A percentile compares a stretch with the other conserved stretches of the same genome.
These are phyloP conservation scores for Phytophthora foliorum DNA, from an alignment of 352 stramenopile species.

Conservation along the genomic window DNA sequence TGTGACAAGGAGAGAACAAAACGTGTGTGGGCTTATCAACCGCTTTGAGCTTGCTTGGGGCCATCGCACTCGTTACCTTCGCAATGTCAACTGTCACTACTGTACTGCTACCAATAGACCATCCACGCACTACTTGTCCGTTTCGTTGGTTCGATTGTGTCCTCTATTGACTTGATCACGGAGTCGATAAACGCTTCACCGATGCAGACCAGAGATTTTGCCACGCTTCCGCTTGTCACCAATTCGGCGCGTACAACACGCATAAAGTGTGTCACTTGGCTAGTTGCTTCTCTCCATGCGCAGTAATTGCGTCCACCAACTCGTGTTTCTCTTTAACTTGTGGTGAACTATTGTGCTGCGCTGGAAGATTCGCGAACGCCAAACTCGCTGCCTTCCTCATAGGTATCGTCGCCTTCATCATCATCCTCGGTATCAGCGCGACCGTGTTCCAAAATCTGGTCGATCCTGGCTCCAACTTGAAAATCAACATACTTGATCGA, in stretches of 20 bases:
- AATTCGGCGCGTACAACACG: conserved; percentile 47
- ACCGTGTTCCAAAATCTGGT: not conserved
- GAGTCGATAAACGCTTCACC: conserved; percentile 55
- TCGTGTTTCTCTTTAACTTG: conserved; percentile 41
- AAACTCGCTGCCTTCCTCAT: conserved; percentile 22
- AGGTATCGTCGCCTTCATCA: conserved; percentile 38
- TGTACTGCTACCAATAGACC: too few species aligned
- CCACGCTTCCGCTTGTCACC: conserved; percentile 47
- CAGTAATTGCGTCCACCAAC: conserved; percentile 54
- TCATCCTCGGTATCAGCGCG: conserved; percentile 16
- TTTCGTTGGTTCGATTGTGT: too few species aligned
- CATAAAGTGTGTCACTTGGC: conserved; percentile 47
- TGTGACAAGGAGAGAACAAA: too few species aligned
- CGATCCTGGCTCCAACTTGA: not conserved
- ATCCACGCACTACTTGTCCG: too few species aligned
- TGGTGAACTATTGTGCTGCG: not conserved
- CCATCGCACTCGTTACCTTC: too few species aligned
- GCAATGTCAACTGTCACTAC: too few species aligned
- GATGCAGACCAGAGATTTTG: conserved; percentile 51
- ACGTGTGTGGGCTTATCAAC: too few species aligned
- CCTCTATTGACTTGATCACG: too few species aligned
- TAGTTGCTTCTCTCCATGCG: conserved; percentile 50
- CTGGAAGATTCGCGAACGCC: not conserved
- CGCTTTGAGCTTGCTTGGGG: too few species aligned
- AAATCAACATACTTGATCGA: not conserved